Percentiles rank a stretch among this genome's conserved stretches.
phyloP scores from a whole-genome alignment of 1,284 basidiomycete genomes.

The Xanthoconium separans region DNA sequence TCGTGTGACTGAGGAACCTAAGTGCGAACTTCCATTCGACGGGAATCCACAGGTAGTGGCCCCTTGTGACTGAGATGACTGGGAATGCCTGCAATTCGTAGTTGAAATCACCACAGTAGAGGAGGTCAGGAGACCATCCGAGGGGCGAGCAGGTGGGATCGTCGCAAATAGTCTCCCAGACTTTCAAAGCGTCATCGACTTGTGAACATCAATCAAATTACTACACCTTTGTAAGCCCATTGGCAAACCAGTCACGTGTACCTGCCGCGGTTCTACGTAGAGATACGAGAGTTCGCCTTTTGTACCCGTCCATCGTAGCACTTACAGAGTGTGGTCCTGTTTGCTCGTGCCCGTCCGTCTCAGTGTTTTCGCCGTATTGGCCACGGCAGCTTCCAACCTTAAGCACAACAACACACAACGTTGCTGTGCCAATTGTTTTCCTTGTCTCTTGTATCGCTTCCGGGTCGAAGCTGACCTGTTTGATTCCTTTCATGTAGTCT shows the following conservation, averaged over 20 bases:
- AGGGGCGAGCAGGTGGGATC: not conserved
- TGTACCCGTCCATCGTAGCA: too few species aligned
- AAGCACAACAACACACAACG: too few species aligned
- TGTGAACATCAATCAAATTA: not conserved
- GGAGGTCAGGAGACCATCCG: not conserved
- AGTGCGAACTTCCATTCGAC: not conserved
- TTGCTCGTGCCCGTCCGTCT: too few species aligned
- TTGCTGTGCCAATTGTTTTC: too few species aligned
- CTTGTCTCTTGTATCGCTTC: not conserved
- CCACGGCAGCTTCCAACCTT: too few species aligned
- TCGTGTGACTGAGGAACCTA: not conserved
- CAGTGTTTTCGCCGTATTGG: too few species aligned
- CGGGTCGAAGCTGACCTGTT: not conserved
- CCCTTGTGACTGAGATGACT: not conserved
- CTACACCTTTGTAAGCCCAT: too few species aligned
- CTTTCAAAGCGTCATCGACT: not conserved
- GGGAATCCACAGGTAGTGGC: not conserved
- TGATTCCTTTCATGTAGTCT: not conserved
- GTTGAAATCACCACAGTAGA: not conserved
- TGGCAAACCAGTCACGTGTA: too few species aligned
- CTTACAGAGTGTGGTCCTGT: too few species aligned
- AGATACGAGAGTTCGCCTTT: too few species aligned
- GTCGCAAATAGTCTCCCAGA: not conserved
- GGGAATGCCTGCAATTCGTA: not conserved
- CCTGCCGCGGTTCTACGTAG: too few species aligned